These are phyloP conservation scores for Lepiota subincarnata DNA, from an alignment of 768 basidiomycete species.

Conservation along the genomic window DNA sequence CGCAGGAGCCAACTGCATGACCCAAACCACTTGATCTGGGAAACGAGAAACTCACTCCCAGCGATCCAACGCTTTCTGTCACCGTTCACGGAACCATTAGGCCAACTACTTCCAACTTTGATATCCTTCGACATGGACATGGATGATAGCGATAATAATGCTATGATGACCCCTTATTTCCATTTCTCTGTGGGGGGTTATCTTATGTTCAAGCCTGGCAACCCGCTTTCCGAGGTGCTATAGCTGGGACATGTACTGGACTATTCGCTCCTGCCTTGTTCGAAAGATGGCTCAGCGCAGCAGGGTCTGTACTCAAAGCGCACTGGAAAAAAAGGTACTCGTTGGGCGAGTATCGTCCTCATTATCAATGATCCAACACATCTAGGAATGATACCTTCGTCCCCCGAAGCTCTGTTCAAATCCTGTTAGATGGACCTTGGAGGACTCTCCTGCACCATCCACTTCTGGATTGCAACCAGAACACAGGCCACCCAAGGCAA, in stretches of 20 bases:
- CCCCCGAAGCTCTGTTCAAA: background rate
- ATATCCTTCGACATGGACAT: background rate
- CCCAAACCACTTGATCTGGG: too few relatives aligned
- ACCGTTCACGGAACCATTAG: slow-evolving; percentile 4
- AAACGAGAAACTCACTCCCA: too few relatives aligned
- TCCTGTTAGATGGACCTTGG: background rate
- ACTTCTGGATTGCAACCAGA: background rate
- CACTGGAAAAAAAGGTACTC: slow-evolving; percentile 59
- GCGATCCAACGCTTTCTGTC: too few relatives aligned
- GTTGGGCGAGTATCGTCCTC: too few relatives aligned
- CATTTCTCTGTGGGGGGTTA: slow-evolving; percentile 65
- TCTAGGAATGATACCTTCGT: background rate
- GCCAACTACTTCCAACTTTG: background rate
- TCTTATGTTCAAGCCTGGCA: slow-evolving; percentile 66
- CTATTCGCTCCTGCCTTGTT: slow-evolving; percentile 64
- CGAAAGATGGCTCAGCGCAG: slow-evolving; percentile 65
- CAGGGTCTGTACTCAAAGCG: slow-evolving; percentile 46
- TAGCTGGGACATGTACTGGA: slow-evolving; percentile 72
- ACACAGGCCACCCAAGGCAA: slow-evolving; percentile 1
- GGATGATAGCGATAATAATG: slow-evolving; percentile 11
- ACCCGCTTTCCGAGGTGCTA: slow-evolving; percentile 64
- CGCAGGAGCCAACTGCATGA: too few relatives aligned
- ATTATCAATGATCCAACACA: too few relatives aligned
- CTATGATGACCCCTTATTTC: slow-evolving; percentile 62
- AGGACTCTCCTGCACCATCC: background rate